Evolutionary conservation across 1,284 basidiomycete species (phyloP).

Genomic region (Ceratobasidium sp.): DNA sequence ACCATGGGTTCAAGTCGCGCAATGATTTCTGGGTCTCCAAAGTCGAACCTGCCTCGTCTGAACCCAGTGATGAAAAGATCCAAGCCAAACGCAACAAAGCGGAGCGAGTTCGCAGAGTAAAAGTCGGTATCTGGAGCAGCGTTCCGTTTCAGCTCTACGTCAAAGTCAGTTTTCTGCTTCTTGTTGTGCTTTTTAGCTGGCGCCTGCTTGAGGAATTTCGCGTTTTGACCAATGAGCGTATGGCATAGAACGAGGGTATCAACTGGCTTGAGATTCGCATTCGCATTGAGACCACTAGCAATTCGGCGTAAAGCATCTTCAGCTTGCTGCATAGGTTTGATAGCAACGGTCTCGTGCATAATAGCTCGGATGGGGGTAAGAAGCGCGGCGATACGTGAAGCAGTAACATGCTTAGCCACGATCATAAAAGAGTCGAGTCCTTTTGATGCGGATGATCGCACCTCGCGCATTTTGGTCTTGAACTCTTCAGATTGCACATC

Average conservation of each 20-base stretch:
- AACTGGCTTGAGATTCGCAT: slow-evolving; percentile 73
- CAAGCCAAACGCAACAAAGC: slow-evolving; percentile 92
- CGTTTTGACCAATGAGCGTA: slow-evolving; percentile 91
- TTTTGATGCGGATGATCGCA: slow-evolving; percentile 78
- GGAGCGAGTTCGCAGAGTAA: slow-evolving; percentile 85
- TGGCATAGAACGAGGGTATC: slow-evolving; percentile 88
- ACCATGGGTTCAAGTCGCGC: slow-evolving; percentile 89
- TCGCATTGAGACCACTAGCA: slow-evolving; percentile 86
- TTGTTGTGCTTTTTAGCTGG: slow-evolving; percentile 56
- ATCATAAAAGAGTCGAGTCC: slow-evolving; percentile 87
- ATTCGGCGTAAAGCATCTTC: slow-evolving; percentile 91
- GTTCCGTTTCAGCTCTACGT: slow-evolving; percentile 83
- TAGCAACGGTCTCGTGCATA: slow-evolving; percentile 85
- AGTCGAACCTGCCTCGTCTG: slow-evolving; percentile 86
- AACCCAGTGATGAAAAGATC: slow-evolving; percentile 92
- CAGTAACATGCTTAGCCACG: slow-evolving; percentile 79
- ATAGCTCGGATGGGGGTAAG: slow-evolving; percentile 85
- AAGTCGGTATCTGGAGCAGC: slow-evolving; percentile 68
- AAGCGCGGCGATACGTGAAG: slow-evolving; percentile 77
- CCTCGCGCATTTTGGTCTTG: slow-evolving; percentile 94
- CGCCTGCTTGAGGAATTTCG: slow-evolving; percentile 76
- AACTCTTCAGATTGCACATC: slow-evolving; percentile 91
- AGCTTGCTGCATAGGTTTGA: slow-evolving; percentile 84
- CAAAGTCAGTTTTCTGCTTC: slow-evolving; percentile 66
- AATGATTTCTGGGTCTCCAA: slow-evolving; percentile 76